These are phyloP conservation scores for Plasmodium gonderi DNA, from an alignment of 169 alveolate species.

Conservation along the genomic window DNA sequence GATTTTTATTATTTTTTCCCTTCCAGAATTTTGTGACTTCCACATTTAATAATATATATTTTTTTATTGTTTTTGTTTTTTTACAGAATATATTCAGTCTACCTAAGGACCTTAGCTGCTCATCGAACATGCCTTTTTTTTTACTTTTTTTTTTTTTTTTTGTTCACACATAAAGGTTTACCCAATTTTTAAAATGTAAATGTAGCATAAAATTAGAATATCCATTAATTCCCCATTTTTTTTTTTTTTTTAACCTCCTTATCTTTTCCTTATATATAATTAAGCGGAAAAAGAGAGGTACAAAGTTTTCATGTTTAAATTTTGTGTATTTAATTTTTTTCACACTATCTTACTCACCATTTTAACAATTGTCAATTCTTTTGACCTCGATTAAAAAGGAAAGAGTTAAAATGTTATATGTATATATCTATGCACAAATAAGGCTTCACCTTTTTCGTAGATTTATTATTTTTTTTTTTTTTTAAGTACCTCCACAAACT, in stretches of 20 bases:
- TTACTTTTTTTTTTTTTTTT: neutral
- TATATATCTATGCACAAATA: neutral
- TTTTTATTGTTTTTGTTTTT: slow-evolving; percentile 2
- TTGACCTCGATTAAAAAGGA: neutral
- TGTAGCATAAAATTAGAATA: neutral
- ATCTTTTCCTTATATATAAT: neutral
- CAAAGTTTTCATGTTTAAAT: neutral
- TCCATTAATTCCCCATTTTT: neutral
- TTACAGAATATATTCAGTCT: slow-evolving; percentile 13
- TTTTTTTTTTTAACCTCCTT: neutral
- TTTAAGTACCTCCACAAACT: neutral
- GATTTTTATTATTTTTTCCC: neutral
- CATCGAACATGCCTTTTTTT: neutral
- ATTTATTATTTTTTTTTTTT: neutral
- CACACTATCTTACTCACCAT: neutral
- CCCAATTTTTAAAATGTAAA: neutral
- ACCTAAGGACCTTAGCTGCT: neutral
- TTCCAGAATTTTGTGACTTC: no score
- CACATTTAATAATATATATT: neutral
- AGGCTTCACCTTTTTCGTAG: neutral
- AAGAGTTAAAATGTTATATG: neutral
- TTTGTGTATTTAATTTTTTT: neutral
- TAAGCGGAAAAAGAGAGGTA: neutral
- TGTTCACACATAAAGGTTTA: neutral
- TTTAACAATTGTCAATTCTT: neutral